Conservation (phyloP, 805 yeast genomes). For the Lipomyces anomalus region DNA sequence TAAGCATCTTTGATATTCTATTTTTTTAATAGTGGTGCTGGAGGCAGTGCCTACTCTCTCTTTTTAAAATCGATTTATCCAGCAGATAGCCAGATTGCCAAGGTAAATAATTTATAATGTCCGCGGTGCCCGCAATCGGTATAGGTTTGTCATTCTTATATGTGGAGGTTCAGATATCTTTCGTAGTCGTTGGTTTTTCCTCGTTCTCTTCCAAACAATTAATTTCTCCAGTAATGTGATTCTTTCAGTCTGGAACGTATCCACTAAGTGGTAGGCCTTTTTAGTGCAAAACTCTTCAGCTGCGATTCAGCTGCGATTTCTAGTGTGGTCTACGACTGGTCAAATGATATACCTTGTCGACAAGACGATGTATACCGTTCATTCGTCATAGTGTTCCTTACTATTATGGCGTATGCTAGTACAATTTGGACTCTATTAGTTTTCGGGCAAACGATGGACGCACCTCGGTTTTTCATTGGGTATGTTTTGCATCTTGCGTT, state of each 20-base stretch:
- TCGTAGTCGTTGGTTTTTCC: conserved; percentile 51
- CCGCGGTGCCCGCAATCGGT: conserved; percentile 57
- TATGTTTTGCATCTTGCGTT: conserved; percentile 25
- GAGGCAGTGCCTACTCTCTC: conserved; percentile 53
- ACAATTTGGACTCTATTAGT: conserved; percentile 51
- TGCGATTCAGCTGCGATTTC: conserved; percentile 65
- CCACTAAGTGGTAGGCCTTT: conserved; percentile 58
- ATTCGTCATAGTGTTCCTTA: conserved; percentile 46
- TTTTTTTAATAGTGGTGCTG: conserved; percentile 28
- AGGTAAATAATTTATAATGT: conserved; percentile 47
- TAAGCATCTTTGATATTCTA: conserved; percentile 37
- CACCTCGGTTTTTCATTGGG: conserved; percentile 29
- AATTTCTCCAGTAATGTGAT: conserved; percentile 49
- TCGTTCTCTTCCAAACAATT: conserved; percentile 46
- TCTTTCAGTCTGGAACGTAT: conserved; percentile 51
- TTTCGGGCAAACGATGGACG: conserved; percentile 36
- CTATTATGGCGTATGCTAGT: conserved; percentile 47
- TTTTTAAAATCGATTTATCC: conserved; percentile 57
- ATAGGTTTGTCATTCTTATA: conserved; percentile 36
- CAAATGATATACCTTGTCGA: conserved; percentile 50
- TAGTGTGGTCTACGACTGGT: conserved; percentile 54
- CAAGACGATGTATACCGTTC: conserved; percentile 44
- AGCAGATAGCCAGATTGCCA: conserved; percentile 38
- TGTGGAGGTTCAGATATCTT: conserved; percentile 43
- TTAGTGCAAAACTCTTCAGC: conserved; percentile 50